Evolutionary conservation across 1,284 basidiomycete genomes (phyloP).

Genomic region (Leucoagaricus sp.): DNA sequence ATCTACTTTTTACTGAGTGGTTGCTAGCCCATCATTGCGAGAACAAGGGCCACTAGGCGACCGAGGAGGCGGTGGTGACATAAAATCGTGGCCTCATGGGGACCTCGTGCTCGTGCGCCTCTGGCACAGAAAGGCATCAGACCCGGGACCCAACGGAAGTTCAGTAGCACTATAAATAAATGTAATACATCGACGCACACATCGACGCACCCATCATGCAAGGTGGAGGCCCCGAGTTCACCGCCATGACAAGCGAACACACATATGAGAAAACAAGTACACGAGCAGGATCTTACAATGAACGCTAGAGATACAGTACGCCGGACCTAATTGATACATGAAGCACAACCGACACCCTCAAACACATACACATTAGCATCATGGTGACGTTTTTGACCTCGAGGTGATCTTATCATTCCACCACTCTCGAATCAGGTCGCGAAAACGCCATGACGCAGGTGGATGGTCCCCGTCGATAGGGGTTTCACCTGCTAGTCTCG

Average conservation of each 20-base stretch:
- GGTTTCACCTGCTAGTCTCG: neutral
- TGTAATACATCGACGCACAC: neutral
- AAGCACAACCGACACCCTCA: neutral
- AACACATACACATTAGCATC: neutral
- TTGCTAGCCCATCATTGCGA: too few relatives aligned
- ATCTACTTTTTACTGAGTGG: neutral
- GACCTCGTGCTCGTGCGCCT: conserved; percentile 13
- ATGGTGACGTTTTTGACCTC: conserved; percentile 7
- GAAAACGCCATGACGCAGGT: conserved; percentile 10
- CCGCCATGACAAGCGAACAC: neutral
- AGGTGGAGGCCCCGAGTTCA: neutral
- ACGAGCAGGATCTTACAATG: neutral
- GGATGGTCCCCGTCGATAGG: conserved; percentile 15
- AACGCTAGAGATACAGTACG: conserved; percentile 12
- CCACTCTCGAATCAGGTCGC: conserved; percentile 15
- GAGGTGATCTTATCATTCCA: conserved; percentile 6
- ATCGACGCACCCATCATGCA: conserved; percentile 10
- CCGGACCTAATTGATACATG: conserved; percentile 13
- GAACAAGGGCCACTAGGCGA: too few relatives aligned
- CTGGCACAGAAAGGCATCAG: neutral
- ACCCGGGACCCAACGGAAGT: neutral
- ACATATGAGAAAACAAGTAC: conserved; percentile 1
- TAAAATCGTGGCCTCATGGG: conserved; percentile 9
- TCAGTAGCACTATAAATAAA: neutral
- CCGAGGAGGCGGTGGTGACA: conserved; percentile 2